Evolutionary conservation across 192 early-diverging fungal species (phyloP).

Genomic region (Podila horticola): DNA sequence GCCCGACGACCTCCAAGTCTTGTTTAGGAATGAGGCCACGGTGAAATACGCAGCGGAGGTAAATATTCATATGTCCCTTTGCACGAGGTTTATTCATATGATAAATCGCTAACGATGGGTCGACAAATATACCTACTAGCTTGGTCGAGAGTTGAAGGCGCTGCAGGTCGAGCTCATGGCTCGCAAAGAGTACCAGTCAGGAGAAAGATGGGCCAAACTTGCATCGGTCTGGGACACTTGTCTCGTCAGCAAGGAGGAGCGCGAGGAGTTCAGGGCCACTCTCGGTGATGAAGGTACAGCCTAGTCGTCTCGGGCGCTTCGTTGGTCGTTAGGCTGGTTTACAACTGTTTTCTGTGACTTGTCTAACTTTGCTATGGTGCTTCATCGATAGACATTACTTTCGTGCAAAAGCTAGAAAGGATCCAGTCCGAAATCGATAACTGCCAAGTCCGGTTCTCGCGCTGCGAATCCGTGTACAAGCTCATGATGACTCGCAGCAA

Average conservation of each 20-base stretch:
- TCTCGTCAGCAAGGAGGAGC: conserved; percentile 51
- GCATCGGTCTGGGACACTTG: conserved; percentile 56
- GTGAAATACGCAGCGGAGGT: conserved; percentile 48
- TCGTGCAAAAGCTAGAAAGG: conserved; percentile 34
- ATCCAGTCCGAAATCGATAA: conserved; percentile 32
- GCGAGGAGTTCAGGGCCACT: conserved; percentile 47
- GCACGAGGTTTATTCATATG: neutral
- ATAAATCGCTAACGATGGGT: too few species aligned
- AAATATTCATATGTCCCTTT: neutral
- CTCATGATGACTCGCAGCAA: conserved; percentile 58
- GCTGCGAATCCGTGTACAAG: conserved; percentile 33
- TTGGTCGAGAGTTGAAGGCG: conserved; percentile 41
- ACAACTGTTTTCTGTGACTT: too few species aligned
- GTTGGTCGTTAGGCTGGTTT: neutral
- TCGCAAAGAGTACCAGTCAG: conserved; percentile 29
- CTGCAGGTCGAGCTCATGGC: conserved; percentile 35
- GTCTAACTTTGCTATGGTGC: too few species aligned
- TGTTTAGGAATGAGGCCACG: conserved; percentile 34
- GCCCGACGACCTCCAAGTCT: conserved; percentile 8
- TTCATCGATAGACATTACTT: too few species aligned
- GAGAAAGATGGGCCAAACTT: conserved; percentile 38
- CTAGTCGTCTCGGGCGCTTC: neutral
- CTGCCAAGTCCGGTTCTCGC: conserved; percentile 27
- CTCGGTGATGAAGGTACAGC: conserved; percentile 51
- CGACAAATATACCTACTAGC: conserved; percentile 13